Base-by-base conservation (phyloP, 2,329 filamentous ascomycete species). In the Colletotrichum noveboracense region DNA sequence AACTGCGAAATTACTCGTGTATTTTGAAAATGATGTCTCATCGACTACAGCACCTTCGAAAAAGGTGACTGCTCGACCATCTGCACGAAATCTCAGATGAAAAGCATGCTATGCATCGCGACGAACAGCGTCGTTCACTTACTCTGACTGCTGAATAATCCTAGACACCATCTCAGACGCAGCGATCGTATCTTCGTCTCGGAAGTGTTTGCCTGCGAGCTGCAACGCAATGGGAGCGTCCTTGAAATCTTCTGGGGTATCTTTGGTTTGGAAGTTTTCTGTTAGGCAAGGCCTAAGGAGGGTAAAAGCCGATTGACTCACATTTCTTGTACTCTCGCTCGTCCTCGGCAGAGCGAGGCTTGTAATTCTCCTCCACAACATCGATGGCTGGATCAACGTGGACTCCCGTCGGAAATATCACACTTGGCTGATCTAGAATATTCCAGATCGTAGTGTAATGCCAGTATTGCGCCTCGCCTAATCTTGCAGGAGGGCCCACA, bases 401-500 rank as follows among this genome's bases (percentile, higher is more conserved):
- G 6, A 75, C 26, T 3, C 79, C 80, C 4, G 78, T 82, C 7
- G 82, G 82, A 21, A 83, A 80, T 3, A 80, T 75, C 9, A 77
- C 72, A 30, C 72, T 79, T 1, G 81, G 81, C 14, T 80, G 78
- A 48, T 84, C 82, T 2, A 84, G 80, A 6, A 82, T 78, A 43
- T 84, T 84, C 79, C 80, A 84, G 26, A 82, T 79, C 5, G 79
- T 78, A 1, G 82, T 84, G 67, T 84, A 84, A 26, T 72, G 70
- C 74, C 77, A 82, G 56, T 82, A 81, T 14, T 79, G 77, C 6
- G 78, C 70, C 18, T 78, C 75, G 5, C 78, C 80, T 7, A 78
- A 74, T 5, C 48, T 70, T 3, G 78, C 77, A 4, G 78, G 79
- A 13, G 75, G 77, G 18, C 80, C 81, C 4, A 80, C 72, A 18